phyloP scores from a whole-genome alignment of 495 filamentous ascomycete species.

The Trichoderma reesei region DNA sequence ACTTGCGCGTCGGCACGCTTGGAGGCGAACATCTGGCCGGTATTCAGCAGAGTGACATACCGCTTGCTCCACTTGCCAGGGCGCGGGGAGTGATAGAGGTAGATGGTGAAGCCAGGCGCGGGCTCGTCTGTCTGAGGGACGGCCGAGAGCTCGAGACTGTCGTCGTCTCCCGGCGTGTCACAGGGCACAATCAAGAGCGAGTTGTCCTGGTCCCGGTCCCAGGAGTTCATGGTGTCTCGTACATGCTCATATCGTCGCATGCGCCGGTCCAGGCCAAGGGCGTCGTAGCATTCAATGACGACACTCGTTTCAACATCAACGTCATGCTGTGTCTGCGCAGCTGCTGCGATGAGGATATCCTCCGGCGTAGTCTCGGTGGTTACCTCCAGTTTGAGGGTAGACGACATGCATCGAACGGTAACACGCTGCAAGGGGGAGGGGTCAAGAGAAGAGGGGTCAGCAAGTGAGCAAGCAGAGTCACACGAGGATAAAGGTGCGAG shows the following conservation, averaged over 20 bases:
- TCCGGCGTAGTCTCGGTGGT: slow-evolving; percentile 60
- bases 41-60: slow-evolving; percentile 59
- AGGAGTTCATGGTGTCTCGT: slow-evolving; percentile 84
- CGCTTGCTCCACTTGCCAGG: slow-evolving; percentile 81
- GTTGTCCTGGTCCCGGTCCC: slow-evolving; percentile 71
- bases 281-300: slow-evolving; percentile 63
- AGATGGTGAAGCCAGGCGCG: slow-evolving; percentile 46
- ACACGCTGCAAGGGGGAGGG: slow-evolving; percentile 38
- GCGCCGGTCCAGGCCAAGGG: slow-evolving; percentile 72
- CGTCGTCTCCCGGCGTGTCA: slow-evolving; percentile 25
- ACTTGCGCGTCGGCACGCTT: slow-evolving; percentile 51
- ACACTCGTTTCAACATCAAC: slow-evolving; percentile 54
- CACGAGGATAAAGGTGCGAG: not conserved
- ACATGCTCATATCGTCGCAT: slow-evolving; percentile 81
- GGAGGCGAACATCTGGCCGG: slow-evolving; percentile 64
- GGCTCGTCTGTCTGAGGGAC: slow-evolving; percentile 48
- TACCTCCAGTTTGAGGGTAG: slow-evolving; percentile 54
- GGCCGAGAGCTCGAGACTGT: slow-evolving; percentile 38
- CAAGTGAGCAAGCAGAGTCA: not conserved
- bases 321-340: slow-evolving; percentile 41
- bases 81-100: slow-evolving; percentile 71
- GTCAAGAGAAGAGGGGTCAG: slow-evolving; percentile 10
- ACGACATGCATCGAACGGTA: slow-evolving; percentile 54
- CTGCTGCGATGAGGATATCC: slow-evolving; percentile 57
- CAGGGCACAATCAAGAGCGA: slow-evolving; percentile 43